Percentiles rank a stretch among this genome's conserved stretches.
Evolutionary conservation across 2,329 filamentous ascomycete genomes (phyloP).

Genomic region (Stagonosporopsis rhizophila): DNA sequence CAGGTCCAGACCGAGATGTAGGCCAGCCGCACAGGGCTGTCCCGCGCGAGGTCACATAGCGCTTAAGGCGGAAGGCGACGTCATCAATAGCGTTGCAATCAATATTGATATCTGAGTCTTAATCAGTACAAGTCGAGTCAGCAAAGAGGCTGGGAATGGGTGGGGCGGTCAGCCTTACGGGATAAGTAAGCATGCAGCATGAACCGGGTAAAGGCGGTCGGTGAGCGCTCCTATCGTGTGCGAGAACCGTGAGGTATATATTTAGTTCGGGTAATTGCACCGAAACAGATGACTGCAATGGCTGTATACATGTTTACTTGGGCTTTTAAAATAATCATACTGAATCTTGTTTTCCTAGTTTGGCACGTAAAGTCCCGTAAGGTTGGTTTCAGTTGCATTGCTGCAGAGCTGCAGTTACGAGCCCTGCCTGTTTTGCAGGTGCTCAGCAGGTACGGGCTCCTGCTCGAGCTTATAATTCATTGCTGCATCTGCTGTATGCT

Average conservation of each 20-base stretch:
- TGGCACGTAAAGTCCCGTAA: neutral
- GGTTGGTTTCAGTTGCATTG: neutral
- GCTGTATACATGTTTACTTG: too few species aligned
- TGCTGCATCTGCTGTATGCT: neutral
- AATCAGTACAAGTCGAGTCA: neutral
- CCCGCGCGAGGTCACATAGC: neutral
- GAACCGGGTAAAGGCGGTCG: constrained; percentile 7
- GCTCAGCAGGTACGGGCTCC: neutral
- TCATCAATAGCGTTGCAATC: constrained; percentile 10
- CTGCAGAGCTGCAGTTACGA: neutral
- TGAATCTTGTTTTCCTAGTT: neutral
- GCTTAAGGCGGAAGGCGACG: constrained; percentile 3
- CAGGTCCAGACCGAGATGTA: neutral
- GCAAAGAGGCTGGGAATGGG: constrained; percentile 5
- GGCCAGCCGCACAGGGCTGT: neutral
- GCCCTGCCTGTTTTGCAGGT: neutral
- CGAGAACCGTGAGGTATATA: neutral
- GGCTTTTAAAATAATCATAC: too few species aligned
- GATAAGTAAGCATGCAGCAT: neutral
- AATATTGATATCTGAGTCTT: constrained; percentile 1
- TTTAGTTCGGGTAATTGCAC: neutral
- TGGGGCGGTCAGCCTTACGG: constrained; percentile 1
- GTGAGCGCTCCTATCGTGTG: neutral
- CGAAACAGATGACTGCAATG: neutral
- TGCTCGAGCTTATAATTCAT: neutral